A percentile compares a stretch with the other conserved stretches of the same genome.
Evolutionary conservation across 75 land plant species (phyloP).

Genomic region (Pinus taeda): DNA sequence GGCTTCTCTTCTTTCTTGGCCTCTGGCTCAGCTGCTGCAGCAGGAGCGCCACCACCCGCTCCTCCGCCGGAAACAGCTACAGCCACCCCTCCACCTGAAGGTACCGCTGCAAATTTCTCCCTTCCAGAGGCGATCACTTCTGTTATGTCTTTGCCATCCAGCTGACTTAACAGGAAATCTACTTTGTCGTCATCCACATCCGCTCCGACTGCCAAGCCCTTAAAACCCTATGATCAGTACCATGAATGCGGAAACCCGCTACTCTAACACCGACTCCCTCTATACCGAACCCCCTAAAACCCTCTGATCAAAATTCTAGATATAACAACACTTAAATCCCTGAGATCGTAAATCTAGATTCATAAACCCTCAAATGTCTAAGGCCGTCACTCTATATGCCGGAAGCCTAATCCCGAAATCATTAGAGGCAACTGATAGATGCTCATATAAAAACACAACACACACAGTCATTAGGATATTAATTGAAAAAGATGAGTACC

Average conservation of each 20-base stretch:
- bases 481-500: constrained; percentile 13
- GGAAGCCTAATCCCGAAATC: no score
- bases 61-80: constrained; percentile 22
- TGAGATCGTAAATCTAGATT: no score
- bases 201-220: constrained; percentile 28
- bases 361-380: background rate
- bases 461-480: background rate
- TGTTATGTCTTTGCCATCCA: constrained; percentile 32
- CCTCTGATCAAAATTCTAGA: background rate
- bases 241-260: no score
- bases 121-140: constrained; percentile 34
- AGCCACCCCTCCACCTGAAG: constrained; percentile 35
- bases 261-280: no score
- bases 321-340: no score
- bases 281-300: background rate
- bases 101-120: constrained; percentile 42
- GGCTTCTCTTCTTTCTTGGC: constrained; percentile 40
- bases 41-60: constrained; percentile 25
- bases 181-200: constrained; percentile 31
- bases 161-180: constrained; percentile 21
- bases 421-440: background rate
- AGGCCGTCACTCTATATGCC: background rate
- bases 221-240: constrained; percentile 1
- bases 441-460: background rate
- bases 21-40: constrained; percentile 21